Conservation (phyloP, 2,329 filamentous ascomycete species). For the Xylaria hypoxylon region DNA sequence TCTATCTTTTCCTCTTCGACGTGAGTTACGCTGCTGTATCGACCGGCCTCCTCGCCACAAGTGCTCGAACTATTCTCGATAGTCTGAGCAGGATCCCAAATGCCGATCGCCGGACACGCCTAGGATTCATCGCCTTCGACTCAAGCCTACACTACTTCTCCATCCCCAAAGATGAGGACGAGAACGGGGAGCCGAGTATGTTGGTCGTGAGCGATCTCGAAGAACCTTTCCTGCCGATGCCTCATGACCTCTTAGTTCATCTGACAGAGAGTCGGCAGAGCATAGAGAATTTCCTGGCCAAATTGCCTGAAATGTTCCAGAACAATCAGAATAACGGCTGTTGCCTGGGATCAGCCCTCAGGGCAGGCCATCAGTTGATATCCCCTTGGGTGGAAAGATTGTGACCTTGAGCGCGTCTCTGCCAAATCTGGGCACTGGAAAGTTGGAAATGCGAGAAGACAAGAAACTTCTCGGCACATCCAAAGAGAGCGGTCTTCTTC, state of each 20-base stretch:
- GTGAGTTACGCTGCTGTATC: slow-evolving; percentile 92
- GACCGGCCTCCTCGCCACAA: slow-evolving; percentile 90
- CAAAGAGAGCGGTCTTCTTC: slow-evolving; percentile 87
- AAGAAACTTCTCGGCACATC: slow-evolving; percentile 95
- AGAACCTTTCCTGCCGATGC: slow-evolving; percentile 95
- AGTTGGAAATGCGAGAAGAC: slow-evolving; percentile 93
- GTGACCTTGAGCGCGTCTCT: slow-evolving; percentile 90
- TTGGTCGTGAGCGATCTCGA: slow-evolving; percentile 94
- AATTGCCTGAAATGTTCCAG: slow-evolving; percentile 96
- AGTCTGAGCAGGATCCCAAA: slow-evolving; percentile 98
- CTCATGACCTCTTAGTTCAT: slow-evolving; percentile 89
- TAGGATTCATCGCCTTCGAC: slow-evolving; percentile 96
- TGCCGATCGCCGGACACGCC: slow-evolving; percentile 88
- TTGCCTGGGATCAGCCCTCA: slow-evolving; percentile 94
- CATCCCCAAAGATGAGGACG: slow-evolving; percentile 87
- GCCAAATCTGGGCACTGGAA: slow-evolving; percentile 89
- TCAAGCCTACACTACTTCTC: slow-evolving; percentile 96
- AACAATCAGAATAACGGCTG: slow-evolving; percentile 89
- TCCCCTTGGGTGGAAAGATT: slow-evolving; percentile 94
- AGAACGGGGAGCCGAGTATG: slow-evolving; percentile 88
- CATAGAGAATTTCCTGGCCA: slow-evolving; percentile 89
- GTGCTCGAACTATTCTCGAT: slow-evolving; percentile 91
- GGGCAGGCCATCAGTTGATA: slow-evolving; percentile 95
- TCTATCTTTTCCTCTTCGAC: slow-evolving; percentile 95
- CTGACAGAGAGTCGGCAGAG: slow-evolving; percentile 89